phyloP scores from a whole-genome alignment of 345 rosid genomes.

The Aquilaria yunnanensis region DNA sequence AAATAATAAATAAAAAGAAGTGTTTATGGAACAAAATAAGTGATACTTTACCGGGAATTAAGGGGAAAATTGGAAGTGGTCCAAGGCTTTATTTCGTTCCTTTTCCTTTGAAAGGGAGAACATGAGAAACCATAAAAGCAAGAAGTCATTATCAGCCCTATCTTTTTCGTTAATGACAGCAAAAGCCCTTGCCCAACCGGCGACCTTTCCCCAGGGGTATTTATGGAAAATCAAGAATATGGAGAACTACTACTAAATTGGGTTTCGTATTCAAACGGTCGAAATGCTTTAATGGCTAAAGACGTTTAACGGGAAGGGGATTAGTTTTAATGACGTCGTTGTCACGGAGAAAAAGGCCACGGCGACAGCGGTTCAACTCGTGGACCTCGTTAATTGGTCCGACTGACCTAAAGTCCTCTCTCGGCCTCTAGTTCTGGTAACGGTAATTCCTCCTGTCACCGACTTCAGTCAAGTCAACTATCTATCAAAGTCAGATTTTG shows the following conservation, averaged over 20 bases:
- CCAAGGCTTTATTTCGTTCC: not conserved
- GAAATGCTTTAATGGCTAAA: too few relatives aligned
- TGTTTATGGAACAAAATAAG: too few relatives aligned
- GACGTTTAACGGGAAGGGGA: too few relatives aligned
- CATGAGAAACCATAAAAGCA: too few relatives aligned
- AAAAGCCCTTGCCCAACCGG: conserved; percentile 8
- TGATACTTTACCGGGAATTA: too few relatives aligned
- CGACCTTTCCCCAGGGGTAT: conserved; percentile 5
- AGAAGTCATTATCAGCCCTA: conserved; percentile 7
- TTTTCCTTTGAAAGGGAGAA: not conserved
- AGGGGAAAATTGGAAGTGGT: not conserved
- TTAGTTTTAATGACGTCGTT: too few relatives aligned
- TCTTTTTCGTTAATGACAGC: conserved; percentile 12
- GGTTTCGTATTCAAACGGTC: too few relatives aligned
- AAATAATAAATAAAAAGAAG: too few relatives aligned
- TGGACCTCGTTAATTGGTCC: not conserved
- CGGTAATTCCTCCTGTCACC: too few relatives aligned
- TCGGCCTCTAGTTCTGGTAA: too few relatives aligned
- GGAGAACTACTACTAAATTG: too few relatives aligned
- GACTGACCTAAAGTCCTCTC: not conserved
- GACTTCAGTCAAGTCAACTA: conserved; percentile 5
- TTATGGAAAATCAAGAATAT: not conserved
- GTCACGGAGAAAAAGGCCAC: not conserved
- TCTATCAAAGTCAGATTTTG: conserved; percentile 6
- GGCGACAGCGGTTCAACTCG: not conserved